A percentile compares a stretch with the other conserved stretches of the same genome.
Conservation (phyloP, 805 yeast species). For the Geotrichum ghanense region DNA sequence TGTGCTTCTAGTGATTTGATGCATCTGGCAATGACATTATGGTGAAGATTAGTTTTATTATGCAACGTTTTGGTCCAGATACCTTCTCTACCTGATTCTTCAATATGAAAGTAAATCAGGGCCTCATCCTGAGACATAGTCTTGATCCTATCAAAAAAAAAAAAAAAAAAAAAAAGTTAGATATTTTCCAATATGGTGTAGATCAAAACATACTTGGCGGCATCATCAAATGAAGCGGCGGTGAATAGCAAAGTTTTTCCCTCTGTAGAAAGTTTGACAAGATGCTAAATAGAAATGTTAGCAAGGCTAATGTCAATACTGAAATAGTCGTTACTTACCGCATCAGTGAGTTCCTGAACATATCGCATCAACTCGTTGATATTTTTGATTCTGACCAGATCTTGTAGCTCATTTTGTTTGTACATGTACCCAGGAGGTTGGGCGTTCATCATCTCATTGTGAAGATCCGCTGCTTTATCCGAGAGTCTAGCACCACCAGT, state of each 20-base stretch:
- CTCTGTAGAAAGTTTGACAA: conserved; percentile 57
- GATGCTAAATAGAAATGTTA: conserved; percentile 30
- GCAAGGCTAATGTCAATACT: conserved; percentile 43
- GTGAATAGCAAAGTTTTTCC: conserved; percentile 63
- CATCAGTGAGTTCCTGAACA: conserved; percentile 36
- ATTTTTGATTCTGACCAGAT: conserved; percentile 33
- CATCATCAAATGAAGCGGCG: conserved; percentile 63
- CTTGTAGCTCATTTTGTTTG: conserved; percentile 58
- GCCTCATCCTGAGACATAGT: conserved; percentile 82
- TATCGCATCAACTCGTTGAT: conserved; percentile 31
- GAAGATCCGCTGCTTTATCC: conserved; percentile 41
- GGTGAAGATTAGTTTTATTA: conserved; percentile 80
- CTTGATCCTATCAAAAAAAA: conserved; percentile 56
- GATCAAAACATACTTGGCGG: conserved; percentile 26
- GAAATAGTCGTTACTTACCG: conserved; percentile 27
- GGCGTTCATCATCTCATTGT: conserved; percentile 47
- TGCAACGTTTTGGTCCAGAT: conserved; percentile 91
- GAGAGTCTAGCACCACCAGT: not conserved
- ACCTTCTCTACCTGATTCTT: conserved; percentile 89
- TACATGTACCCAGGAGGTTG: conserved; percentile 36
- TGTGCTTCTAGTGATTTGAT: conserved; percentile 70
- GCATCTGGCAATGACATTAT: conserved; percentile 78
- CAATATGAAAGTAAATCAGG: conserved; percentile 81
- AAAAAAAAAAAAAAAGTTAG: not conserved
- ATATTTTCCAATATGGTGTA: conserved; percentile 7